phyloP scores from a whole-genome alignment of 495 filamentous ascomycete species.

The Tuber brumale region DNA sequence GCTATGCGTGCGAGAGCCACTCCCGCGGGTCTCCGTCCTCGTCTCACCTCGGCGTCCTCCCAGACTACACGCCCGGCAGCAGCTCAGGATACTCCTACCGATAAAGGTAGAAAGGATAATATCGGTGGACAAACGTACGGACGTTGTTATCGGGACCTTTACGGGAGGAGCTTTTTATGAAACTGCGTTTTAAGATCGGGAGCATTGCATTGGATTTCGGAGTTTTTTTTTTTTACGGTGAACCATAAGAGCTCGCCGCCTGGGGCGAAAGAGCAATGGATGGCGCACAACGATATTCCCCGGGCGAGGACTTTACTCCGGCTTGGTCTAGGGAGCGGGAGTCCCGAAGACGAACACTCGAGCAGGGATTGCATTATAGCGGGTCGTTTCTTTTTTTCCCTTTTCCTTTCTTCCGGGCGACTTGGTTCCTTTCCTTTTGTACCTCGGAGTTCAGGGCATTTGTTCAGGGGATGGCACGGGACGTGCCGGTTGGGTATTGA shows the following conservation, averaged over 20 bases:
- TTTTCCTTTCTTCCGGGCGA: conserved; percentile 13
- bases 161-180: conserved; percentile 23
- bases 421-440: conserved; percentile 3
- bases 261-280: conserved; percentile 15
- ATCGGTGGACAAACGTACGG: background rate
- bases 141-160: conserved; percentile 10
- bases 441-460: conserved; percentile 16
- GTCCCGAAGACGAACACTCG: background rate
- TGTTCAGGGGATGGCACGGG: conserved; percentile 5
- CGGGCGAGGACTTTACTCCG: background rate
- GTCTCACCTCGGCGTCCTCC: conserved; percentile 33
- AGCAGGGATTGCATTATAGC: background rate
- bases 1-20: conserved; percentile 61
- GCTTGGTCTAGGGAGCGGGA: background rate
- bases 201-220: conserved; percentile 11
- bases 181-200: conserved; percentile 13
- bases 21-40: conserved; percentile 7
- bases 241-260: conserved; percentile 17
- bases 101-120: conserved; percentile 10
- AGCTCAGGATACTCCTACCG: conserved; percentile 32
- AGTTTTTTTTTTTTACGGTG: conserved; percentile 18
- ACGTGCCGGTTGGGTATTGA: conserved; percentile 11
- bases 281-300: background rate
- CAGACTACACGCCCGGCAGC: conserved; percentile 23
- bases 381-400: conserved; percentile 8